A percentile compares a stretch with the other conserved stretches of the same genome.
phyloP scores from a whole-genome alignment of 805 yeast genomes.

The Schwanniomyces polymorphus region DNA sequence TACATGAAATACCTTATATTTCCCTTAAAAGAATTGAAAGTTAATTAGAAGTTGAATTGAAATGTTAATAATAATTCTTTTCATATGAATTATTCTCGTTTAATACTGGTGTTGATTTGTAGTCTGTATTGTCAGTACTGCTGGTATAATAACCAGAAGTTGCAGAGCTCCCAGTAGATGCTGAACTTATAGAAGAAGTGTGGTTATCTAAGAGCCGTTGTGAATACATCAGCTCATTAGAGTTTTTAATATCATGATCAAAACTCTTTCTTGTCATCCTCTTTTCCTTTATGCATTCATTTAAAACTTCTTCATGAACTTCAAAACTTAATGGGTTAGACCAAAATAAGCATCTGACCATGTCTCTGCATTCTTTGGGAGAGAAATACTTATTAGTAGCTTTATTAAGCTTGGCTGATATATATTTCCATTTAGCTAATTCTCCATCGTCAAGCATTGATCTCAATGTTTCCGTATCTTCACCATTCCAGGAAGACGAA shows the following conservation, averaged over 20 bases:
- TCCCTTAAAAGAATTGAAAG: background rate
- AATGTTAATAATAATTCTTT: background rate
- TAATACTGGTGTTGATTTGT: background rate
- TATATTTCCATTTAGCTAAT: conserved; percentile 63
- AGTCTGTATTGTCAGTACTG: background rate
- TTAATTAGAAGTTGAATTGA: background rate
- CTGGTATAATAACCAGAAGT: background rate
- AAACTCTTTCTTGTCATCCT: conserved; percentile 33
- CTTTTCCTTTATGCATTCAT: conserved; percentile 38
- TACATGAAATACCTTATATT: background rate
- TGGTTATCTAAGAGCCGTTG: conserved; percentile 6
- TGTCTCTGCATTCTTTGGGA: conserved; percentile 54
- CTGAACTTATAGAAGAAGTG: background rate
- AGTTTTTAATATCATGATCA: conserved; percentile 14
- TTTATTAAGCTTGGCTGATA: conserved; percentile 62
- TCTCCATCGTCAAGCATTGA: conserved; percentile 67
- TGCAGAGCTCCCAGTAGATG: background rate
- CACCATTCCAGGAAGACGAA: conserved; percentile 58
- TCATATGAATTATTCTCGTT: background rate
- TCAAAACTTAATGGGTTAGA: conserved; percentile 59
- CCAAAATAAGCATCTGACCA: conserved; percentile 54
- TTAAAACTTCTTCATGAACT: conserved; percentile 46
- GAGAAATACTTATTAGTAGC: conserved; percentile 52
- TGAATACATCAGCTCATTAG: conserved; percentile 9
- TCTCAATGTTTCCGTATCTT: conserved; percentile 53